phyloP scores from a whole-genome alignment of 345 rosid genomes.

The Gossypium stocksii region DNA sequence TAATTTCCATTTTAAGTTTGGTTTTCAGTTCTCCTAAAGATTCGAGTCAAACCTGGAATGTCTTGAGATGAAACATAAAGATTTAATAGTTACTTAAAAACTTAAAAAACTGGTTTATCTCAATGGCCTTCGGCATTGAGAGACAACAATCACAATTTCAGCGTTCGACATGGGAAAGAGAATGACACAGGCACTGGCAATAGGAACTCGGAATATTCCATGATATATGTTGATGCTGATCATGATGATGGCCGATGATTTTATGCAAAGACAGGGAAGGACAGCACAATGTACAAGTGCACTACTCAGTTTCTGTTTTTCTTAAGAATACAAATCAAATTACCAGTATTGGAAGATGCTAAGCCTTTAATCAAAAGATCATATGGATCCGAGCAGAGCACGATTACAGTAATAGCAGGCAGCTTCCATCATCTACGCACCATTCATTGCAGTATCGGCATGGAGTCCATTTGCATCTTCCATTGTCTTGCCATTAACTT shows the following conservation, averaged over 20 bases:
- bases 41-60: background rate
- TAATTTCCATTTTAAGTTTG: background rate
- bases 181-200: background rate
- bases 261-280: background rate
- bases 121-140: constrained; percentile 16
- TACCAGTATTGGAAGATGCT: constrained; percentile 10
- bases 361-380: background rate
- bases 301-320: constrained; percentile 15
- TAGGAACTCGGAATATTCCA: constrained; percentile 18
- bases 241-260: constrained; percentile 17
- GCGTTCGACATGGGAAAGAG: constrained; percentile 3
- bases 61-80: background rate
- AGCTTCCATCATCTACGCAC: constrained; percentile 48
- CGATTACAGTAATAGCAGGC: background rate
- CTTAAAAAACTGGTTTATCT: background rate
- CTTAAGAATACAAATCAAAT: constrained; percentile 27
- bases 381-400: constrained; percentile 7
- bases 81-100: background rate
- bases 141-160: constrained; percentile 1
- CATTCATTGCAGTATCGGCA: constrained; percentile 68
- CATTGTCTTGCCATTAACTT: constrained; percentile 72
- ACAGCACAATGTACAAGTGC: constrained; percentile 19
- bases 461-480: constrained; percentile 62
- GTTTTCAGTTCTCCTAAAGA: background rate
- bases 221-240: constrained; percentile 18